phyloP scores from a whole-genome alignment of 345 rosid species.

The Carallia brachiata region DNA sequence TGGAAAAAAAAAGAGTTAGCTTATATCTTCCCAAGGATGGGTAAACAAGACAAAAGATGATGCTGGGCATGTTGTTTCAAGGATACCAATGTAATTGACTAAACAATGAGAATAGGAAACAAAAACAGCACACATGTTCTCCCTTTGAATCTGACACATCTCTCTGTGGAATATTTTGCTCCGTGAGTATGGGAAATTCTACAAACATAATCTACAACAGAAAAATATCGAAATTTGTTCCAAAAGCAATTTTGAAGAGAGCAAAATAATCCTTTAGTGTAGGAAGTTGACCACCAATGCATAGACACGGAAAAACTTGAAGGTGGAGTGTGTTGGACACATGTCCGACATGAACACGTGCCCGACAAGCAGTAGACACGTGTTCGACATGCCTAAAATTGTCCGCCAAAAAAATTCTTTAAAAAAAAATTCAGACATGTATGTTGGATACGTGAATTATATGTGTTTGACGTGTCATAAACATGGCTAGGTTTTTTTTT shows the following conservation, averaged over 20 bases:
- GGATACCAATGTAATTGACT: not conserved
- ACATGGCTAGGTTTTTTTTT: too few relatives aligned
- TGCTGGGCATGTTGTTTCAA: not conserved
- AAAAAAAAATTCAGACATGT: too few relatives aligned
- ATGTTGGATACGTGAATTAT: too few relatives aligned
- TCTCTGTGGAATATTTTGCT: slow-evolving; percentile 29
- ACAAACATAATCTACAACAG: slow-evolving; percentile 18
- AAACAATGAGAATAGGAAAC: not conserved
- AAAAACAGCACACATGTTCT: slow-evolving; percentile 25
- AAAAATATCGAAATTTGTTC: not conserved
- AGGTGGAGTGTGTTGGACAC: too few relatives aligned
- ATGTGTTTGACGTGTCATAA: too few relatives aligned
- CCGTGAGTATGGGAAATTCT: slow-evolving; percentile 22
- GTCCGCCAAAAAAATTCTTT: too few relatives aligned
- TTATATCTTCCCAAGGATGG: too few relatives aligned
- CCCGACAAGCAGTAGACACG: too few relatives aligned
- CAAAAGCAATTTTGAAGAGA: not conserved
- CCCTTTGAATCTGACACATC: slow-evolving; percentile 26
- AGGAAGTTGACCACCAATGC: not conserved
- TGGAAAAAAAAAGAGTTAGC: too few relatives aligned
- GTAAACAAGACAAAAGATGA: not conserved
- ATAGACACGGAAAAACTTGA: too few relatives aligned
- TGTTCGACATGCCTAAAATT: too few relatives aligned
- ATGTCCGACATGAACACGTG: too few relatives aligned
- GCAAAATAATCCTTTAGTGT: not conserved